These are phyloP conservation scores for Escallonia herrerae DNA, from an alignment of 129 eudicot genomes.

Conservation along the genomic window DNA sequence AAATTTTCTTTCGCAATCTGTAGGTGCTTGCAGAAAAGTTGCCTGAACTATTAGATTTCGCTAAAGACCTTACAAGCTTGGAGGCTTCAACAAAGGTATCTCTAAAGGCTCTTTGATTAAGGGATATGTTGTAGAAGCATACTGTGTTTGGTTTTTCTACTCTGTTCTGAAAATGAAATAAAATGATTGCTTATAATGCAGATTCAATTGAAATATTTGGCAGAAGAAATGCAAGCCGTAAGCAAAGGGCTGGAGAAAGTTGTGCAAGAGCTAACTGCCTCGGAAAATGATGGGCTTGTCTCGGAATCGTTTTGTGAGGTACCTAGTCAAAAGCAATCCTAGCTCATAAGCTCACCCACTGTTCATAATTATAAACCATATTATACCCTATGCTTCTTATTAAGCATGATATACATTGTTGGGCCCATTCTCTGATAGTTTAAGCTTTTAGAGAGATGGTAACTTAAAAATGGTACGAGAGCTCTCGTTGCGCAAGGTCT, in stretches of 20 bases:
- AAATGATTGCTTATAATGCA: slow-evolving; percentile 12
- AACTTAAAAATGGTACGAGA: no score
- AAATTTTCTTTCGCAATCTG: not conserved
- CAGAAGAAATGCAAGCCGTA: slow-evolving; percentile 84
- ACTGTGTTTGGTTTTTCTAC: not conserved
- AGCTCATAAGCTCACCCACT: no score
- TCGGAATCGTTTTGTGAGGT: slow-evolving; percentile 63
- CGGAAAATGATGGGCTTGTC: slow-evolving; percentile 67
- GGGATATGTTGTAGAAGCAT: not conserved
- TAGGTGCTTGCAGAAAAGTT: slow-evolving; percentile 67
- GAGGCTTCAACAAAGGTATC: slow-evolving; percentile 69
- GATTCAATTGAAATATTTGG: slow-evolving; percentile 71
- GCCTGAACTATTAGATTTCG: slow-evolving; percentile 63
- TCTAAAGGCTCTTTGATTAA: not conserved
- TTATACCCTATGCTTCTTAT: no score
- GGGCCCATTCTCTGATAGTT: no score
- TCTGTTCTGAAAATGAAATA: not conserved
- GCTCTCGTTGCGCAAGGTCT: no score
- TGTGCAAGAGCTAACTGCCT: slow-evolving; percentile 56
- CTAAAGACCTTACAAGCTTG: slow-evolving; percentile 43
- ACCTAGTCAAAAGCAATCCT: not conserved
- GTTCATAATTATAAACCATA: no score
- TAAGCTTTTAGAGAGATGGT: no score
- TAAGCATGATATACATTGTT: no score
- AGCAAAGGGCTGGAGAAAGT: slow-evolving; percentile 74